These are phyloP conservation scores for Hapsidospora chrysogenum DNA, from an alignment of 495 filamentous ascomycete genomes.

Conservation along the genomic window DNA sequence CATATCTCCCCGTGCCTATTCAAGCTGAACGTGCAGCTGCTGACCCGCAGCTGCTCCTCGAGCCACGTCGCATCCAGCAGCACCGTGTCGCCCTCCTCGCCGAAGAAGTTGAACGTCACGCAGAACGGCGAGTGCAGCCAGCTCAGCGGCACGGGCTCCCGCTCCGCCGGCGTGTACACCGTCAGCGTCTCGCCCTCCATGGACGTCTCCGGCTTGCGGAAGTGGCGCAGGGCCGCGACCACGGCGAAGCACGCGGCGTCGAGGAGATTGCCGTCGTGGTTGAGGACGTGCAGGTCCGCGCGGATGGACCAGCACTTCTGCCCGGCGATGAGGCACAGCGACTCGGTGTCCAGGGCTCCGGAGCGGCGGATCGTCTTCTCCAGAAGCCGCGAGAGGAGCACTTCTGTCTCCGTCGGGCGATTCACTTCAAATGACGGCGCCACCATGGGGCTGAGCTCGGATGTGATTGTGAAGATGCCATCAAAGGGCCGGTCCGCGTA, in stretches of 20 bases:
- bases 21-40: constrained; percentile 67
- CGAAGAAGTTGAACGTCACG: constrained; percentile 68
- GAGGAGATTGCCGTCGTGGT: constrained; percentile 75
- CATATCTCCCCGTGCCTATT: constrained; percentile 87
- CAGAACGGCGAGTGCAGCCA: constrained; percentile 84
- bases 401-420: constrained; percentile 64
- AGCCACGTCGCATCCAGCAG: constrained; percentile 62
- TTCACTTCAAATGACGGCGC: constrained; percentile 81
- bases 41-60: constrained; percentile 77
- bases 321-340: constrained; percentile 80
- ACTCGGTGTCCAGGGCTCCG: constrained; percentile 82
- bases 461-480: constrained; percentile 78
- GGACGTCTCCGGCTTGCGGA: constrained; percentile 70
- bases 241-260: constrained; percentile 74
- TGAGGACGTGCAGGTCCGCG: constrained; percentile 77
- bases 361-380: constrained; percentile 89
- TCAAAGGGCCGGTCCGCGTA: constrained; percentile 83
- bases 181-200: constrained; percentile 68
- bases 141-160: constrained; percentile 74
- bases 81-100: constrained; percentile 40
- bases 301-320: constrained; percentile 80
- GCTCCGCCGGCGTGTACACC: constrained; percentile 65
- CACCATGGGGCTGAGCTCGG: constrained; percentile 84
- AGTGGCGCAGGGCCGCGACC: constrained; percentile 77
- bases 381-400: constrained; percentile 68